Base-by-base conservation (phyloP, 2,329 filamentous ascomycete species). In the Neofusicoccum laricinum region DNA sequence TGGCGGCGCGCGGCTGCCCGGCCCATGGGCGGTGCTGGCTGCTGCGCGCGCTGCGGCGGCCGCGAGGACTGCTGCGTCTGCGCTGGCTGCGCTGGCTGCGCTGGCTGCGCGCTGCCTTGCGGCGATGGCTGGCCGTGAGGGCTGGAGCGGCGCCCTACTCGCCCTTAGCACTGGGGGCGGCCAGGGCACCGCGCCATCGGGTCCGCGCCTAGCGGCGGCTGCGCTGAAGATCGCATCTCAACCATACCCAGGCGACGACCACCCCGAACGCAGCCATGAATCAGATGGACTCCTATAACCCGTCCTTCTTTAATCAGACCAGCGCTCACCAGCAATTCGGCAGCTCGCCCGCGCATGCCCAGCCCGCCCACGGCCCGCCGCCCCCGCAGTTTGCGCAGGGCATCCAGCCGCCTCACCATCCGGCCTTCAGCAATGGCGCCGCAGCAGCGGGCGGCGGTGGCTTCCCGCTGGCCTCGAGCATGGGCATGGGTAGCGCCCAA, bases 381-480 rank as follows among this genome's bases (percentile, higher is more conserved):
- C 63, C 53, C 53, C 63, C 63, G 63, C 63, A 61, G 45, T 65
- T 61, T 51, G 46, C 43, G 30, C 63, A 69, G 68, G 73, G 67
- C 69, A 70, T 67, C 66, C 71, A 58, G 68, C 72, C 61, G 59
- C 63, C 72, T 71, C 66, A 66, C 71, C 65, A 72, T 70, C 66
- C 69, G 68, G 67, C 65, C 69, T 72, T 59, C 55, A 59, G 41
- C 41, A 59, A 75, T 73, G 74, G 72, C 68, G 68, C 70, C 68
- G 67, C 62, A 55, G 50, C 38, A 45, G 53, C 40, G 30, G 38
- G 21, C 55, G 55, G 21, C 25, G 55, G 55, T 59, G 55, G 55
- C 64, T 66, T 67, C 48, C 68, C 73, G 64, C 49, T 65, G 58
- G 49, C 49, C 25, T 66, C 65, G 65, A 70, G 55, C 69, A 68